phyloP scores from a whole-genome alignment of 2,329 filamentous ascomycete genomes.

The Ascochyta fabae region DNA sequence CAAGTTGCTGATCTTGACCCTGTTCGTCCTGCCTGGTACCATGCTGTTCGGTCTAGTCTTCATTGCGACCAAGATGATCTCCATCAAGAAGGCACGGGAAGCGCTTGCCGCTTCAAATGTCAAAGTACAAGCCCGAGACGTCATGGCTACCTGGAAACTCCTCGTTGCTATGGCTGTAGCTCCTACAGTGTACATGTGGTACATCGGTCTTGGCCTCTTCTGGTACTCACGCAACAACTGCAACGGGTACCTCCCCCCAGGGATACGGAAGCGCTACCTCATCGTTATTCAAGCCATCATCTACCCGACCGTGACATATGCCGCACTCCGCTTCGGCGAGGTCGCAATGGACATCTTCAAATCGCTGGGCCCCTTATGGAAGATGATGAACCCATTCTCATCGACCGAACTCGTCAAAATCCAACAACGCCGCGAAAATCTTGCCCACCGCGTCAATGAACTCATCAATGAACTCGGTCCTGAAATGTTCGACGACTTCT shows the following conservation, averaged over 20 bases:
- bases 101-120: conserved; percentile 51
- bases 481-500: conserved; percentile 92
- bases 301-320: conserved; percentile 89
- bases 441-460: conserved; percentile 84
- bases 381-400: conserved; percentile 84
- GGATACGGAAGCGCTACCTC: conserved; percentile 69
- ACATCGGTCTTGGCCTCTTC: conserved; percentile 40
- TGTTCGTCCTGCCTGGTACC: conserved; percentile 84
- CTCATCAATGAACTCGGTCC: conserved; percentile 95
- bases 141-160: conserved; percentile 52
- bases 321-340: conserved; percentile 91
- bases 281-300: conserved; percentile 77
- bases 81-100: conserved; percentile 47
- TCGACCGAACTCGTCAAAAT: conserved; percentile 84
- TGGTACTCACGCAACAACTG: conserved; percentile 67
- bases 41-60: conserved; percentile 73
- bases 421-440: conserved; percentile 71
- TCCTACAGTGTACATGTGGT: conserved; percentile 43
- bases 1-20: conserved; percentile 77
- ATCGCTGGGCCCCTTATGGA: conserved; percentile 83
- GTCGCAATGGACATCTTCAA: conserved; percentile 99
- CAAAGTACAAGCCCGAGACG: conserved; percentile 49
- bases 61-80: conserved; percentile 46
- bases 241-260: conserved; percentile 80
- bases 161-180: conserved; percentile 50